Evolutionary conservation across 108 stramenopile genomes (phyloP), one percentile per base, ranked within the genome.

Genomic region (Fistulifera pelliculosa): DNA sequence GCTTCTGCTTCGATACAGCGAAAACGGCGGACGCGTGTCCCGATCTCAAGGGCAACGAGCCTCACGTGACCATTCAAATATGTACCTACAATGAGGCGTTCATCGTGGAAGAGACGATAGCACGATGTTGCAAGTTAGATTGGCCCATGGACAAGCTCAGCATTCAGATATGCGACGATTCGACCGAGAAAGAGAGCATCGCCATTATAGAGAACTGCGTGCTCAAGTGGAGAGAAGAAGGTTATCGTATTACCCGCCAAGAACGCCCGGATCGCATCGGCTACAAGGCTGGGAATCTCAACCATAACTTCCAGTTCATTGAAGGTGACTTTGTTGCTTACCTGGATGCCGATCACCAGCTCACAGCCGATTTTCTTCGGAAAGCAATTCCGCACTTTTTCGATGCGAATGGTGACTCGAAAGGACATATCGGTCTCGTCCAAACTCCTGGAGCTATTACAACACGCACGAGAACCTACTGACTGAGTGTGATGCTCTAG

Each of bases 31-130:
- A 45, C 21, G 17, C 44, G 44, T 18, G 19, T 45, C 44, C 44
- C 11, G 19, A 18, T 21, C 17, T 21, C 3, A 3, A 45, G 21
- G 21, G 21, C 11, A 45, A 59, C n/a, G 65, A 66, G 12, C 66
- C 66, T n/a, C 19, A 45, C 14, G 66, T 68, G 17, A 68, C 66
- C 7, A 54, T 68, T 24, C 66, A 68, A 49, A 68, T 68, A 18
- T 68, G 49, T 40, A 21, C 18, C 38, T 68, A 58, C 60, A 68
- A 68, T 22, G 66, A 68, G 43, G 60, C 25, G 5, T 17, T 41
- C 40, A 19, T 59, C 61, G 16, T 41, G 54, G 38, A 41, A 47
- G 35, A 43, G 7, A 68, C 66, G 38, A 68, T 68, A n/a, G 45
- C 40, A 38, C 42, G 52, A 1, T 52, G 54, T 1, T 61, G 66